Percentiles rank a stretch among this genome's conserved stretches.
Conservation (phyloP, 352 stramenopile genomes). For the Phytophthora syringae region DNA sequence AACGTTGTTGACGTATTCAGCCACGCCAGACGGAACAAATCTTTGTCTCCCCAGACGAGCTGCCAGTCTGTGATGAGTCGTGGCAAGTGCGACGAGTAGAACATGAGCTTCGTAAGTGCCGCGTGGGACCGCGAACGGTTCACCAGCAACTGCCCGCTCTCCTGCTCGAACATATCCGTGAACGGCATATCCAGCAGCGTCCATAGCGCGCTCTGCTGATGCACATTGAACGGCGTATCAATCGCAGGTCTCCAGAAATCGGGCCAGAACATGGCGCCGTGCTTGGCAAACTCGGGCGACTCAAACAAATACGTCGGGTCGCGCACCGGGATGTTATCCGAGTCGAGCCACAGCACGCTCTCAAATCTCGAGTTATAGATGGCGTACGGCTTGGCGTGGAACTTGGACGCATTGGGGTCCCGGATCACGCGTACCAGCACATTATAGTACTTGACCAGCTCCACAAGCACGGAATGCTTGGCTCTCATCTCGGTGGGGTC, state of each 20-base stretch:
- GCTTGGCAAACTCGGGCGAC: constrained; percentile 57
- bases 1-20: constrained; percentile 77
- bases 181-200: constrained; percentile 82
- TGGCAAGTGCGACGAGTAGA: constrained; percentile 70
- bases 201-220: constrained; percentile 76
- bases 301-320: constrained; percentile 88
- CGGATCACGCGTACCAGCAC: constrained; percentile 62
- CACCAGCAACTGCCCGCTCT: constrained; percentile 79
- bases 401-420: constrained; percentile 72
- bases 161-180: constrained; percentile 88
- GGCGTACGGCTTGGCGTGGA: constrained; percentile 80
- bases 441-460: constrained; percentile 60
- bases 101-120: constrained; percentile 81
- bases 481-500: constrained; percentile 55
- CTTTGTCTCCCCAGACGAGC: constrained; percentile 73
- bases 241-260: constrained; percentile 79
- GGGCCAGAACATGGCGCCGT: constrained; percentile 85
- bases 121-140: constrained; percentile 46
- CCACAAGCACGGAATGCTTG: constrained; percentile 63
- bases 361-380: constrained; percentile 82
- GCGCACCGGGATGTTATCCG: constrained; percentile 78
- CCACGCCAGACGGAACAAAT: constrained; percentile 83
- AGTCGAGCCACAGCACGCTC: constrained; percentile 81
- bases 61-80: constrained; percentile 67
- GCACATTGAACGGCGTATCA: constrained; percentile 78